Evolutionary conservation across 2,329 filamentous ascomycete genomes (phyloP), one percentile per base, ranked within the genome.

Genomic region (Graphium sp.): DNA sequence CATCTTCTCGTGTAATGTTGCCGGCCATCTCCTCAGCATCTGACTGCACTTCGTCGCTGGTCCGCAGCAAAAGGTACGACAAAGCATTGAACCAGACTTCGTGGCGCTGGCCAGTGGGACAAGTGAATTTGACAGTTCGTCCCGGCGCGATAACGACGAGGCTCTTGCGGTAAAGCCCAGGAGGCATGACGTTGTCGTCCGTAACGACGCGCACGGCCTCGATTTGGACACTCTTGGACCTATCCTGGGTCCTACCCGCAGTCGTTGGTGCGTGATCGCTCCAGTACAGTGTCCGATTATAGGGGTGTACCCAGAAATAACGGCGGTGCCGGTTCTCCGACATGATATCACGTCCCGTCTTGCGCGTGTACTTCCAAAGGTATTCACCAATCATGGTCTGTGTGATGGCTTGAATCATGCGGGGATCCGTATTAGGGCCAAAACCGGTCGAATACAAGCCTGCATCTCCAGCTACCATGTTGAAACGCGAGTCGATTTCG

Each of bases 371-470:
- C 51, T 98, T 98, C 89, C 89, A 98, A 22, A 98, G 62, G 50
- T 87, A 95, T 50, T 98, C 89, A 32, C 89, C 89, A 45, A 98
- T 95, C 89, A 98, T 98, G 12, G 89, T 95, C 53, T 98, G 87
- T 3, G 89, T 98, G 39, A 98, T 94, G 27, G 89, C 89, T 56
- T 94, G 84, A 40, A 98, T 95, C 84, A 98, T 94, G 41, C 87
- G 80, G 36, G 87, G 87, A 54, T 98, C 89, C 5, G 84, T 92
- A 37, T 69, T 68, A 13, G 73, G 60, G 7, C 72, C 69, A 34
- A 89, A 66, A 10, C 74, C 75, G 26, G 57, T 52, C 6, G 58
- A 43, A 24, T 55, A 56, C 30, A 71, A 59, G 24, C 57, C 55
- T 47, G 66, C 59, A 28, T 66, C 66, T 32, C 66, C 53, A 8